These are phyloP conservation scores for Cubamyces lactineus DNA, from an alignment of 768 basidiomycete genomes.

Conservation along the genomic window DNA sequence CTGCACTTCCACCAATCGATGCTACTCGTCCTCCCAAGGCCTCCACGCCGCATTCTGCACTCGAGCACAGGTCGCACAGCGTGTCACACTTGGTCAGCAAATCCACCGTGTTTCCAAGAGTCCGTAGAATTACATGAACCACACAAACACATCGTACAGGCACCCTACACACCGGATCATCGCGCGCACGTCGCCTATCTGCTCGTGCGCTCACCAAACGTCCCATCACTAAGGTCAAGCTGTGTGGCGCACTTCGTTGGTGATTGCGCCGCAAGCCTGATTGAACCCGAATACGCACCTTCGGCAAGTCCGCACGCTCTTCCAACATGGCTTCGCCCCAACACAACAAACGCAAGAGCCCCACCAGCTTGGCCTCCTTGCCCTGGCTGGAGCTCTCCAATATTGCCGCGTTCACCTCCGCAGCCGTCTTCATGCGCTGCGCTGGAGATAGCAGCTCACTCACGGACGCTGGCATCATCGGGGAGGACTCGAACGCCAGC, in stretches of 20 bases:
- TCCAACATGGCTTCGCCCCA: conserved; percentile 87
- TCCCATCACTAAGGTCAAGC: conserved; percentile 33
- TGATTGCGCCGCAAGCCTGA: conserved; percentile 27
- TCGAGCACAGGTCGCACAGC: background rate
- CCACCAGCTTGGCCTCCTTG: conserved; percentile 87
- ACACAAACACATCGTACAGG: conserved; percentile 1
- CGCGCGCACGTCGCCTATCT: conserved; percentile 10
- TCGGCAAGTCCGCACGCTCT: conserved; percentile 81
- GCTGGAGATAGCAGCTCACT: conserved; percentile 80
- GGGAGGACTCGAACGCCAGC: conserved; percentile 75
- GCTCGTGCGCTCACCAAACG: conserved; percentile 23
- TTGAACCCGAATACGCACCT: conserved; percentile 46
- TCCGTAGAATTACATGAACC: conserved; percentile 17
- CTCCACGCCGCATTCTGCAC: background rate
- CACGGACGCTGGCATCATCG: conserved; percentile 65
- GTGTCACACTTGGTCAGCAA: background rate
- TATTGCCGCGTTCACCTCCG: conserved; percentile 95
- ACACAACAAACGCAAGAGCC: conserved; percentile 77
- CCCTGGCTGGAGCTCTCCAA: conserved; percentile 91
- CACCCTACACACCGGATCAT: background rate
- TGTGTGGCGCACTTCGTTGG: conserved; percentile 2
- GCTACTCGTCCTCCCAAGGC: background rate
- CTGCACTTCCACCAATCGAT: background rate
- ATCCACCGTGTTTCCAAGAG: conserved; percentile 9
- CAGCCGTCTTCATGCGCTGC: conserved; percentile 93